Conservation (phyloP, 2,329 filamentous ascomycete species). For the Venturia asperata region DNA sequence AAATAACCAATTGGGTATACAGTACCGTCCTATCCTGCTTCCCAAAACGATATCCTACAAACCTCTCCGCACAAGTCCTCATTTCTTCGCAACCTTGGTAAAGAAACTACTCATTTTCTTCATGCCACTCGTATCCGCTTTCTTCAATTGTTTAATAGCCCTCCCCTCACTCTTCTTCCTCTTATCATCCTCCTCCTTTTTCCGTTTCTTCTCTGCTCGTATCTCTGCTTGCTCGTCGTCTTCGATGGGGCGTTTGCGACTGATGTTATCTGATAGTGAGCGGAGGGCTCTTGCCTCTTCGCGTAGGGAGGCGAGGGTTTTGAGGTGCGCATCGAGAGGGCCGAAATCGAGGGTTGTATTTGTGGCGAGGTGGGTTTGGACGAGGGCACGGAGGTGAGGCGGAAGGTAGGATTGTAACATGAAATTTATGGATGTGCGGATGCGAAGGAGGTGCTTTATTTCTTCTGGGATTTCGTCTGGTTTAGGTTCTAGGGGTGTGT, state of each 20-base stretch:
- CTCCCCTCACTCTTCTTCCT: conserved; percentile 72
- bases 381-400: conserved; percentile 22
- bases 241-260: conserved; percentile 56
- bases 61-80: background rate
- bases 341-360: conserved; percentile 52
- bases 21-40: background rate
- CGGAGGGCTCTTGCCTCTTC: conserved; percentile 64
- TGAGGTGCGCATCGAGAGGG: conserved; percentile 63
- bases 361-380: conserved; percentile 13
- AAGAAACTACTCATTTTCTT: conserved; percentile 97
- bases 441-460: conserved; percentile 53
- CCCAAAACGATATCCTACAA: background rate
- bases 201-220: conserved; percentile 74
- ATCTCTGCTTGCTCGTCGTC: conserved; percentile 56
- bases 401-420: conserved; percentile 57
- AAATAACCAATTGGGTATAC: conserved; percentile 1
- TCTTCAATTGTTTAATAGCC: conserved; percentile 73
- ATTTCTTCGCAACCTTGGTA: conserved; percentile 33
- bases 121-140: conserved; percentile 89
- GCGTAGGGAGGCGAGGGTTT: conserved; percentile 58
- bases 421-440: conserved; percentile 58
- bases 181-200: conserved; percentile 82
- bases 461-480: conserved; percentile 27
- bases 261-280: conserved; percentile 60
- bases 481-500: conserved; percentile 22